These are phyloP conservation scores for Retiboletus flavoniger DNA, from an alignment of 1,284 basidiomycete species.

Conservation along the genomic window DNA sequence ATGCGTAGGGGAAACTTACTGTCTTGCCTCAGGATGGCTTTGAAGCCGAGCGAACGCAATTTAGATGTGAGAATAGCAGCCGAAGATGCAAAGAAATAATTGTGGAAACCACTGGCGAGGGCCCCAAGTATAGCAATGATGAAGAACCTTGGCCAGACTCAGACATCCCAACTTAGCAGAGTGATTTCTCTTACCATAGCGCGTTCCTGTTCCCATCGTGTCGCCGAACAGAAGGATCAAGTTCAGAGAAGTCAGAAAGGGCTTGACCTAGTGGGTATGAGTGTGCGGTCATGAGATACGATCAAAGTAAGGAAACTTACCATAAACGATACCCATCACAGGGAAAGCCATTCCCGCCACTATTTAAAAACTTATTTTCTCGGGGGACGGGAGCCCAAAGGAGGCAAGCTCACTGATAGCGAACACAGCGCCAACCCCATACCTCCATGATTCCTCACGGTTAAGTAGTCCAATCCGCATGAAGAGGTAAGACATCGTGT, in stretches of 20 bases:
- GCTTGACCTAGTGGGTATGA: slow-evolving; percentile 46
- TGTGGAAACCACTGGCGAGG: slow-evolving; percentile 61
- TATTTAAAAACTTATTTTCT: slow-evolving; percentile 18
- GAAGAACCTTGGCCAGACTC: slow-evolving; percentile 63
- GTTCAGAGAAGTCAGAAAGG: slow-evolving; percentile 61
- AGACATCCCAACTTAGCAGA: not conserved
- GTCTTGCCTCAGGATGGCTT: slow-evolving; percentile 80
- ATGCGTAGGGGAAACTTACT: slow-evolving; percentile 43
- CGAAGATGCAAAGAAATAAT: slow-evolving; percentile 64
- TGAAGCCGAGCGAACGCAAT: slow-evolving; percentile 70
- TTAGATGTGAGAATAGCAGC: slow-evolving; percentile 69
- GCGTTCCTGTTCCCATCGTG: slow-evolving; percentile 66
- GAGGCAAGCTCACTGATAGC: slow-evolving; percentile 47
- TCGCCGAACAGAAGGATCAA: slow-evolving; percentile 42
- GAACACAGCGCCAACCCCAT: slow-evolving; percentile 52
- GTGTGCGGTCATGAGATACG: not conserved
- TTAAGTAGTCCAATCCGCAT: slow-evolving; percentile 72
- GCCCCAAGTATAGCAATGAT: slow-evolving; percentile 75
- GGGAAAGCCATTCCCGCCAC: slow-evolving; percentile 84
- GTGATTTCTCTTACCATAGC: slow-evolving; percentile 46
- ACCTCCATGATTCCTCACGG: slow-evolving; percentile 54
- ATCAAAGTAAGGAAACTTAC: slow-evolving; percentile 30
- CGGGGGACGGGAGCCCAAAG: slow-evolving; percentile 3
- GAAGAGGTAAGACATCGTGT: slow-evolving; percentile 62
- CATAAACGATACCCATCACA: slow-evolving; percentile 80